Conservation (phyloP, 1,139 yeast genomes). For the Lodderomyces elongisporus region DNA sequence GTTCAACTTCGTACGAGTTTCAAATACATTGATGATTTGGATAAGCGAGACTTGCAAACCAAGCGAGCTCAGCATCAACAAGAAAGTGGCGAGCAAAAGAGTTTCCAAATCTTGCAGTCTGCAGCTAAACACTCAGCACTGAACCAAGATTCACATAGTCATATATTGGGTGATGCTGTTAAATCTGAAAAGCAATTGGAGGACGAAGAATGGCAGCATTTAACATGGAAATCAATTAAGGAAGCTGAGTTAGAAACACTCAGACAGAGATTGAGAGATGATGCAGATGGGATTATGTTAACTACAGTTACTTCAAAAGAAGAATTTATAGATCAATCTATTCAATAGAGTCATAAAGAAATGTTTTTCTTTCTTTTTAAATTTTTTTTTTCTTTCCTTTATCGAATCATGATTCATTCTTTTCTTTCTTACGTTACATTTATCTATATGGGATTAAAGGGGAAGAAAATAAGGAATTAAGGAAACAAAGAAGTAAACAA, state of each 20-base stretch:
- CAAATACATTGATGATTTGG: slow-evolving; percentile 61
- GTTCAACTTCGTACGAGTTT: slow-evolving; percentile 82
- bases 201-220: slow-evolving; percentile 56
- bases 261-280: slow-evolving; percentile 22
- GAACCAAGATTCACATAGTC: slow-evolving; percentile 68
- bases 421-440: no score
- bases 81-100: slow-evolving; percentile 28
- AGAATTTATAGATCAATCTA: slow-evolving; percentile 3
- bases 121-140: slow-evolving; percentile 47
- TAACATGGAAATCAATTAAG: slow-evolving; percentile 46
- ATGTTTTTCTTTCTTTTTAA: neutral
- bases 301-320: slow-evolving; percentile 6
- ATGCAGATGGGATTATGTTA: slow-evolving; percentile 26
- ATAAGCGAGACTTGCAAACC: slow-evolving; percentile 22
- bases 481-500: no score
- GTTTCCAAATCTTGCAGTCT: slow-evolving; percentile 42
- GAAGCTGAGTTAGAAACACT: slow-evolving; percentile 29
- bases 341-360: neutral
- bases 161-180: slow-evolving; percentile 76
- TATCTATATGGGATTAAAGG: no score
- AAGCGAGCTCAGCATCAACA: slow-evolving; percentile 18
- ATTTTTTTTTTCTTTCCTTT: neutral
- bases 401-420: neutral
- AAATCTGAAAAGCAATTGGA: slow-evolving; percentile 68
- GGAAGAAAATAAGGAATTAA: no score